phyloP scores from a whole-genome alignment of 2,329 filamentous ascomycete species.

The Cadophora sp. region DNA sequence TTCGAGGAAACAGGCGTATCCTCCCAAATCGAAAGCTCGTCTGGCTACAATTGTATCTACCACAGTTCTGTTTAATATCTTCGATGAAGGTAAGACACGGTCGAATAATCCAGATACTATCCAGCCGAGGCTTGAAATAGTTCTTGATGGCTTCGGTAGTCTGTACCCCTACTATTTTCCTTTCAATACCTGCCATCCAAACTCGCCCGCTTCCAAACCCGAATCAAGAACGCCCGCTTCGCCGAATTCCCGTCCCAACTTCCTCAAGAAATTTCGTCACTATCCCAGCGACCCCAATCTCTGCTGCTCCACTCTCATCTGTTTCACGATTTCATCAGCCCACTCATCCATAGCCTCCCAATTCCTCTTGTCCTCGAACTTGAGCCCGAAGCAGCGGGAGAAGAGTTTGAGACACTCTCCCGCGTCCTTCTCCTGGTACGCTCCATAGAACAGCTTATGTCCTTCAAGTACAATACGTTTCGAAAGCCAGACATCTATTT shows the following conservation, averaged over 20 bases:
- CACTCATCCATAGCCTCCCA: constrained; percentile 21
- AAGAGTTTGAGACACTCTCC: constrained; percentile 12
- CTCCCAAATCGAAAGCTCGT: background rate
- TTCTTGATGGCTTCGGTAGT: background rate
- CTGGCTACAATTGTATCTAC: background rate
- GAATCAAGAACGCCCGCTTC: background rate
- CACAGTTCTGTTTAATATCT: background rate
- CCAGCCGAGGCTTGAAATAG: background rate
- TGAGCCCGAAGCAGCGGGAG: constrained; percentile 16
- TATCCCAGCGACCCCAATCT: background rate
- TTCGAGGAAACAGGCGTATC: no score
- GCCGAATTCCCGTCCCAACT: background rate
- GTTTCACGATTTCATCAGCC: constrained; percentile 13
- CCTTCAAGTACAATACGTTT: constrained; percentile 14
- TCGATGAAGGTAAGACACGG: background rate
- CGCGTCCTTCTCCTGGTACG: constrained; percentile 6
- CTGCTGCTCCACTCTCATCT: constrained; percentile 19
- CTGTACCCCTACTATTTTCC: background rate
- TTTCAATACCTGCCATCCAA: background rate
- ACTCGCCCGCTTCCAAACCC: background rate
- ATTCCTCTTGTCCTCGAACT: constrained; percentile 16
- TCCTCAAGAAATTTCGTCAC: background rate
- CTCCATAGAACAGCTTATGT: constrained; percentile 18
- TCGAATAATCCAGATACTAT: background rate
- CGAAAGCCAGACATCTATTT: constrained; percentile 11